These are phyloP conservation scores for Primulina eburnea DNA, from an alignment of 257 asterid species.

Conservation along the genomic window DNA sequence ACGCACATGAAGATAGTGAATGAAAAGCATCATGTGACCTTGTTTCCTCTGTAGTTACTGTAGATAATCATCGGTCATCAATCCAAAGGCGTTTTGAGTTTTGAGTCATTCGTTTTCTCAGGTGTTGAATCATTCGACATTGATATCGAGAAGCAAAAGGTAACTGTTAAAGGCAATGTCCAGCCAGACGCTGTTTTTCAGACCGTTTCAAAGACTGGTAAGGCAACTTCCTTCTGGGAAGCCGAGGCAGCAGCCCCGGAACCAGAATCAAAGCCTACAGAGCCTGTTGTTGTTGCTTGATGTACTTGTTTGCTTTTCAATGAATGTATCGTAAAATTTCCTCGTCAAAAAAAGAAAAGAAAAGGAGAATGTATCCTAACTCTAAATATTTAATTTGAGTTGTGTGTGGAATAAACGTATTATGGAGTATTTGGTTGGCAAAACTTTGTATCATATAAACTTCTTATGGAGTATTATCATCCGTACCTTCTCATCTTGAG, in stretches of 20 bases:
- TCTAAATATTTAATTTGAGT: too few species aligned
- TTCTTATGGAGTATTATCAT: too few species aligned
- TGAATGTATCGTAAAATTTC: not conserved
- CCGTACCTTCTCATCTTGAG: too few species aligned
- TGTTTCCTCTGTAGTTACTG: not conserved
- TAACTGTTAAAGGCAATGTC: constrained; percentile 76
- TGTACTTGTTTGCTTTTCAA: constrained; percentile 8
- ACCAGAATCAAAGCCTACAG: constrained; percentile 38
- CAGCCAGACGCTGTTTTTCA: constrained; percentile 72
- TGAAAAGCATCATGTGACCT: not conserved
- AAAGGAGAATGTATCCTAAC: too few species aligned
- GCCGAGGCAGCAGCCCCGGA: constrained; percentile 33
- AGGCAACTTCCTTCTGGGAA: constrained; percentile 86
- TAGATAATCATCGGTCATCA: not conserved
- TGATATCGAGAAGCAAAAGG: constrained; percentile 77
- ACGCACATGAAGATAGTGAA: not conserved
- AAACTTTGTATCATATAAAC: not conserved
- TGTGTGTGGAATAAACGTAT: not conserved
- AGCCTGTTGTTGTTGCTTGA: constrained; percentile 45
- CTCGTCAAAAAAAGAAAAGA: not conserved
- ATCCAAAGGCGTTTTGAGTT: not conserved
- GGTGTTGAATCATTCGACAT: constrained; percentile 87
- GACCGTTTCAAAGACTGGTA: constrained; percentile 92
- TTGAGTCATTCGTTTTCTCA: constrained; percentile 22
- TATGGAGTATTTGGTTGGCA: not conserved